phyloP scores from a whole-genome alignment of 2,329 filamentous ascomycete species.

The Monilinia aucupariae region DNA sequence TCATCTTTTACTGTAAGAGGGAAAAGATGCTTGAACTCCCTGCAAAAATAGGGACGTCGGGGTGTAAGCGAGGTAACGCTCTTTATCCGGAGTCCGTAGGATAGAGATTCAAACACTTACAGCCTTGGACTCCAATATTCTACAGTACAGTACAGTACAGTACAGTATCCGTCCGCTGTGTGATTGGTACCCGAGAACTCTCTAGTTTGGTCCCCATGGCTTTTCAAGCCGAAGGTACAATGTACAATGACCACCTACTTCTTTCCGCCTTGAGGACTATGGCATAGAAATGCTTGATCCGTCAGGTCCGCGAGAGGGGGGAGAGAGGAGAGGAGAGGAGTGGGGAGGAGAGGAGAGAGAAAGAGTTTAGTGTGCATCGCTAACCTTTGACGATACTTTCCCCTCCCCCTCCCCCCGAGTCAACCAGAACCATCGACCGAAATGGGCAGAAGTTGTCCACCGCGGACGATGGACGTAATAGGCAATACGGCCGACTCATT shows the following conservation, averaged over 20 bases:
- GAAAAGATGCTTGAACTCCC: slow-evolving; percentile 1
- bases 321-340: background rate
- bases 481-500: background rate
- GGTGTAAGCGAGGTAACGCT: background rate
- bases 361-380: background rate
- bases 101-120: background rate
- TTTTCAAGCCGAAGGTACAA: background rate
- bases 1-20: background rate
- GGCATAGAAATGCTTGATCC: background rate
- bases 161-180: no score
- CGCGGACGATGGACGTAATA: background rate
- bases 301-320: no score
- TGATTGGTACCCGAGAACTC: background rate
- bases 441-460: slow-evolving; percentile 7
- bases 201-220: background rate
- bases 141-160: no score
- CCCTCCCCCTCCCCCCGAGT: background rate
- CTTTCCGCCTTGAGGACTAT: background rate
- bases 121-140: background rate
- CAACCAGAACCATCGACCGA: background rate
- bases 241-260: background rate
- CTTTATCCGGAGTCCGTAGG: no score
- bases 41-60: background rate
- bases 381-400: background rate
- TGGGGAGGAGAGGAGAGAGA: background rate